Conservation (phyloP, 257 asterid species). For the Perilla frutescens region DNA sequence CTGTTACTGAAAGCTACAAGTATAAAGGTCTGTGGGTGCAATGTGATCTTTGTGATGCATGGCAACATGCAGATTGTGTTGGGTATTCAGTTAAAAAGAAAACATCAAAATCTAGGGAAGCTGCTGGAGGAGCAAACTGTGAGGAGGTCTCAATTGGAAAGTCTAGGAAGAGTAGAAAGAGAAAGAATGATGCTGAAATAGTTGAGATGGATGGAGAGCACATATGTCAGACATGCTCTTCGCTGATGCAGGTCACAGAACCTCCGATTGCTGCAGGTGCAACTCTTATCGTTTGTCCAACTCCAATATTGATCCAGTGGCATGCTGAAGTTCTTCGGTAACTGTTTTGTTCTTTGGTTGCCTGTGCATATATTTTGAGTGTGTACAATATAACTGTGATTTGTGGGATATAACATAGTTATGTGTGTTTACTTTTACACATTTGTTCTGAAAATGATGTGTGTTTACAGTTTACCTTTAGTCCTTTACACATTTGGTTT, state of each 20-base stretch:
- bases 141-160: slow-evolving; percentile 37
- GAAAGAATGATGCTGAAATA: slow-evolving; percentile 52
- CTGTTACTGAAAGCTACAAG: slow-evolving; percentile 80
- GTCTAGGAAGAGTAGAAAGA: slow-evolving; percentile 49
- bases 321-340: slow-evolving; percentile 97
- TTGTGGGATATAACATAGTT: slow-evolving; percentile 17
- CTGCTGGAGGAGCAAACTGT: slow-evolving; percentile 38
- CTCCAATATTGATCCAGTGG: slow-evolving; percentile 98
- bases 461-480: background rate
- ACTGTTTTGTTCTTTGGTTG: slow-evolving; percentile 42
- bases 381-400: slow-evolving; percentile 8
- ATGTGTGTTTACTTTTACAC: slow-evolving; percentile 6
- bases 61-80: slow-evolving; percentile 98
- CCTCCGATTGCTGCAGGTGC: slow-evolving; percentile 89
- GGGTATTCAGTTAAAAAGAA: slow-evolving; percentile 73
- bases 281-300: slow-evolving; percentile 97
- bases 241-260: slow-evolving; percentile 82
- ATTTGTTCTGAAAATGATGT: slow-evolving; percentile 10
- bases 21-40: slow-evolving; percentile 94
- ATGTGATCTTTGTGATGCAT: slow-evolving; percentile 96
- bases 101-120: slow-evolving; percentile 41
- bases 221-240: slow-evolving; percentile 77
- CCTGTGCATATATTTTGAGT: slow-evolving; percentile 34
- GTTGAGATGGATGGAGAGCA: slow-evolving; percentile 67
- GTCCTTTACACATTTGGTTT: background rate